Evolutionary conservation across 352 stramenopile species (phyloP).

Genomic region (Phytophthora sojae): DNA sequence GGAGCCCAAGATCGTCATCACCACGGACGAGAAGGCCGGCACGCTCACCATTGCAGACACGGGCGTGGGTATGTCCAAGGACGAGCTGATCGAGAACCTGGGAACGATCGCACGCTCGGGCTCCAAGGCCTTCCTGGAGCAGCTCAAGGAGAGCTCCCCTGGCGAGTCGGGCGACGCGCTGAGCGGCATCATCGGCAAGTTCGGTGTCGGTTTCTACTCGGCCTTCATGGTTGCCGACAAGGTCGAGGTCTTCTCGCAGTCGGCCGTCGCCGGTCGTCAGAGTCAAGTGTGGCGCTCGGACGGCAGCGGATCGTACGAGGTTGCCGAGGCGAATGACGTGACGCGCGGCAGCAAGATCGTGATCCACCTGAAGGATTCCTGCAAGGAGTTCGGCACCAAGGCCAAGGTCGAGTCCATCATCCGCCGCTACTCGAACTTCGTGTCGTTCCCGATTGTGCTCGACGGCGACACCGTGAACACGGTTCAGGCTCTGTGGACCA

Average conservation of each 20-base stretch:
- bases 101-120: conserved; percentile 99
- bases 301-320: conserved; percentile 84
- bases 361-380: conserved; percentile 97
- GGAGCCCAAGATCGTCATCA: conserved; percentile 97
- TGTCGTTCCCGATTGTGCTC: conserved; percentile 98
- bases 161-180: conserved; percentile 76
- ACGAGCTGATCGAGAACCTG: conserved; percentile 98
- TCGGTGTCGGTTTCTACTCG: conserved; percentile 99
- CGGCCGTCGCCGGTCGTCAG: conserved; percentile 56
- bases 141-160: conserved; percentile 85
- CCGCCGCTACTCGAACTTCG: conserved; percentile 99
- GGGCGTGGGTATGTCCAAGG: conserved; percentile 98
- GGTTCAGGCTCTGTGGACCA: conserved; percentile 98
- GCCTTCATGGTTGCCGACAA: conserved; percentile 99
- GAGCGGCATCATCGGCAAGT: conserved; percentile 98
- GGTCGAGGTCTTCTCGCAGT: conserved; percentile 94
- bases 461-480: conserved; percentile 98
- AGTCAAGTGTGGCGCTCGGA: conserved; percentile 83
- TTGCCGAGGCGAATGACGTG: conserved; percentile 73
- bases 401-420: conserved; percentile 96
- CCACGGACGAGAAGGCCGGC: conserved; percentile 94
- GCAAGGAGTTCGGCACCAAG: conserved; percentile 94
- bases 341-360: conserved; percentile 96
- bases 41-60: conserved; percentile 99
- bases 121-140: conserved; percentile 97